Conservation (phyloP, 129 eudicot species). For the Cynara cardunculus region DNA sequence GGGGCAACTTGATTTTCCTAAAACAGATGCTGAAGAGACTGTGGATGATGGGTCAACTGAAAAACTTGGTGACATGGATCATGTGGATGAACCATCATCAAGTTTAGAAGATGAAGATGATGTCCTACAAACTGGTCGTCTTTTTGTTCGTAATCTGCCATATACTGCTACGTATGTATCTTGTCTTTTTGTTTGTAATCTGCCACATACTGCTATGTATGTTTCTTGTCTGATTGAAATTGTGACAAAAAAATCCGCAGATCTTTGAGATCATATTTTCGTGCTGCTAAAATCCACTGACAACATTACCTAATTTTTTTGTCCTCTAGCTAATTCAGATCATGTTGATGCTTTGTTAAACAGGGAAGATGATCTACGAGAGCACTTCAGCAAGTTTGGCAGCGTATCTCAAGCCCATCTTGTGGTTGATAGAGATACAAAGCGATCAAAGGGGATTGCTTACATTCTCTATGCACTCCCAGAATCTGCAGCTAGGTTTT, state of each 20-base stretch:
- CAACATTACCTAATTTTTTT: neutral
- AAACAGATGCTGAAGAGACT: conserved; percentile 28
- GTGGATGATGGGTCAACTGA: conserved; percentile 19
- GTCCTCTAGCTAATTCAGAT: neutral
- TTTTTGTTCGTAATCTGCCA: conserved; percentile 89
- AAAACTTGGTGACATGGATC: conserved; percentile 29
- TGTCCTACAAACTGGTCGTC: conserved; percentile 70
- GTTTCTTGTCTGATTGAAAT: neutral
- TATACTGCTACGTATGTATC: conserved; percentile 73
- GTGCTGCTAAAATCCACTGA: neutral
- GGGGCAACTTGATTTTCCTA: conserved; percentile 10
- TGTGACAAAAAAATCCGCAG: neutral
- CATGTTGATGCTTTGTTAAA: conserved; percentile 5
- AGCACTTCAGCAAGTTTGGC: conserved; percentile 69
- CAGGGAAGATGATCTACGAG: conserved; percentile 91
- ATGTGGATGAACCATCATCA: conserved; percentile 40
- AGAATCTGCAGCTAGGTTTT: conserved; percentile 89
- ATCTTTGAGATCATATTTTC: neutral
- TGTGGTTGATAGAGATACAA: conserved; percentile 86
- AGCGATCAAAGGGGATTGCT: conserved; percentile 80
- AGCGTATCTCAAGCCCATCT: conserved; percentile 71
- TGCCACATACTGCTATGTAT: neutral
- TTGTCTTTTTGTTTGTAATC: neutral
- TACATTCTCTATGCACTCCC: conserved; percentile 68
- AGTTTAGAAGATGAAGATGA: conserved; percentile 44